These are phyloP conservation scores for Suillus subluteus DNA, from an alignment of 768 basidiomycete genomes.

Conservation along the genomic window DNA sequence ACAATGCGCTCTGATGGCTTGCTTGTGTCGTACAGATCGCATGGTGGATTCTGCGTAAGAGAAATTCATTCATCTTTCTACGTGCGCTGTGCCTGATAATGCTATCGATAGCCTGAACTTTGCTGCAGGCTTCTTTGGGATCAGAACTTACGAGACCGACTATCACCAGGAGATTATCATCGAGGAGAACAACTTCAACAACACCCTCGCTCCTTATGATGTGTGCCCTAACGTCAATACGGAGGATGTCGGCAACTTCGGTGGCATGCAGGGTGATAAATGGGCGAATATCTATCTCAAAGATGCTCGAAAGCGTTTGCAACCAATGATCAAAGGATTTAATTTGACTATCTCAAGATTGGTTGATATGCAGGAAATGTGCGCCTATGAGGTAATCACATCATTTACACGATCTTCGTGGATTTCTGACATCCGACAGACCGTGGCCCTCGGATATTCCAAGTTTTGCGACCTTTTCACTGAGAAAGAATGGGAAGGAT, in stretches of 20 bases:
- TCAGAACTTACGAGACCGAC: constrained; percentile 41
- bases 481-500: constrained; percentile 54
- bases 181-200: constrained; percentile 49
- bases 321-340: constrained; percentile 35
- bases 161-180: constrained; percentile 54
- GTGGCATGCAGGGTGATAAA: constrained; percentile 22
- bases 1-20: not conserved
- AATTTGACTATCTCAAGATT: constrained; percentile 35
- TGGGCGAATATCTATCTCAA: constrained; percentile 47
- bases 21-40: constrained; percentile 22
- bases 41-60: constrained; percentile 38
- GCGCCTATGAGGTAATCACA: constrained; percentile 42
- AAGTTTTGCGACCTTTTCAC: constrained; percentile 55
- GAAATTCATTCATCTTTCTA: not conserved
- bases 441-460: constrained; percentile 54
- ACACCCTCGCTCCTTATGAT: constrained; percentile 47
- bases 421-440: constrained; percentile 26
- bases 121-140: constrained; percentile 53
- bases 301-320: constrained; percentile 39
- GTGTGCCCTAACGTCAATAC: constrained; percentile 36
- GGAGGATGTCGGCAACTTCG: constrained; percentile 26
- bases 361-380: constrained; percentile 40
- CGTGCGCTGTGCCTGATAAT: constrained; percentile 24
- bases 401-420: not conserved
- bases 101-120: constrained; percentile 42